phyloP scores from a whole-genome alignment of 345 rosid genomes.

The Syzygium jambos region DNA sequence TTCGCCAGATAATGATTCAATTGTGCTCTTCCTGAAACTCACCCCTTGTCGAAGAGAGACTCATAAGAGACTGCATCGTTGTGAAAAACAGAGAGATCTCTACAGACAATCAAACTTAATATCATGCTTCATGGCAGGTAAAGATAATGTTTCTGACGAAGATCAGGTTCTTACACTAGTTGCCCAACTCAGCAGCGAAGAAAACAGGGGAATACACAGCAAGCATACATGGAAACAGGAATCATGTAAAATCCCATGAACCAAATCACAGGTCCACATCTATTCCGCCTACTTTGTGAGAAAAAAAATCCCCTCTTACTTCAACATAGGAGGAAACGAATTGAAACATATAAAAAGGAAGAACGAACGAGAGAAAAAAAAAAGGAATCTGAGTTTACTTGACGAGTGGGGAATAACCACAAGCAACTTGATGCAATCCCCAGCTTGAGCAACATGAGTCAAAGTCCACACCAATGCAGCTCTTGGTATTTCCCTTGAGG shows the following conservation, averaged over 20 bases:
- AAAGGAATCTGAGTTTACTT: neutral
- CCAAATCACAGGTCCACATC: neutral
- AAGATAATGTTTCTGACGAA: neutral
- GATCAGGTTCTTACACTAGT: neutral
- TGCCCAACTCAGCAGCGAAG: neutral
- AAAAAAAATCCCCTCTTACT: neutral
- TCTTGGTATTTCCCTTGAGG: neutral
- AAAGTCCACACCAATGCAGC: neutral
- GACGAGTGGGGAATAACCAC: neutral
- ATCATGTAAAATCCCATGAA: neutral
- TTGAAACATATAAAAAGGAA: neutral
- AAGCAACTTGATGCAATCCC: slow-evolving; percentile 2
- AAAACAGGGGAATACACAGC: neutral
- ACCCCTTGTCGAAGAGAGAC: neutral
- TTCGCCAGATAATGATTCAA: neutral
- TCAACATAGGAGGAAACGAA: neutral
- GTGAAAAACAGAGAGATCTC: neutral
- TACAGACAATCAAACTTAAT: neutral
- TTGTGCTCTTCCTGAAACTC: neutral
- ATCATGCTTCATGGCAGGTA: neutral
- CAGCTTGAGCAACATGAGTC: slow-evolving; percentile 4
- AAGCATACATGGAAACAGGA: neutral
- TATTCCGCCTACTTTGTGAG: neutral
- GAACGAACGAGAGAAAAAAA: neutral
- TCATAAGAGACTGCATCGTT: neutral